These are phyloP conservation scores for Asterochloris erici DNA, from an alignment of 139 green algal genomes.

Conservation along the genomic window DNA sequence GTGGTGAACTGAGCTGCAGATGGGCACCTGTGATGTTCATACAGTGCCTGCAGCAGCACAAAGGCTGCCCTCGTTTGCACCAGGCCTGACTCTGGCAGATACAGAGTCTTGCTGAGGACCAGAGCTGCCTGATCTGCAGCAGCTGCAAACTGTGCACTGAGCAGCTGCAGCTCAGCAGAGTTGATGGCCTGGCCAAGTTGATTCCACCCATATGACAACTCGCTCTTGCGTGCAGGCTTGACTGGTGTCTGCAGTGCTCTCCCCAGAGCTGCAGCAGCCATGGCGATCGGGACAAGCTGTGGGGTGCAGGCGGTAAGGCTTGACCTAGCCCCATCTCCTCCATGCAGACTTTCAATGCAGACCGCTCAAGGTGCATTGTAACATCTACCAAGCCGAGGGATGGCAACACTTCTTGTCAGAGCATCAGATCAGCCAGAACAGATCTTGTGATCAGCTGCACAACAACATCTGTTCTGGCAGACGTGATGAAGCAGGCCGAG, in stretches of 20 bases:
- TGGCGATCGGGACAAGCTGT: neutral
- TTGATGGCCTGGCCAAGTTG: neutral
- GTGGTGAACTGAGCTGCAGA: too few species aligned
- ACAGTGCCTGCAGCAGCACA: conserved; percentile 7
- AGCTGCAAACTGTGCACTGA: neutral
- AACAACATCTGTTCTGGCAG: too few species aligned
- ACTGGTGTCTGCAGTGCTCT: neutral
- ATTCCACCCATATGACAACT: conserved; percentile 7
- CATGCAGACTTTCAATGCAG: neutral
- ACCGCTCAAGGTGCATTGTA: neutral
- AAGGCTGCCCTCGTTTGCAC: conserved; percentile 3
- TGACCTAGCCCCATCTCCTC: neutral
- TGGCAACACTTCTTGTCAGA: too few species aligned
- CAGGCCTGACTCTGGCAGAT: neutral
- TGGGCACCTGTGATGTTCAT: conserved; percentile 9
- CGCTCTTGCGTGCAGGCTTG: neutral
- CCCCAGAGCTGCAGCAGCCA: neutral
- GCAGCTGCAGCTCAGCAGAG: neutral
- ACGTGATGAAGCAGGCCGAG: too few species aligned
- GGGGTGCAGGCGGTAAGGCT: neutral
- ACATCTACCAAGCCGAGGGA: neutral
- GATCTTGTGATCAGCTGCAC: too few species aligned
- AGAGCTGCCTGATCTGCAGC: neutral
- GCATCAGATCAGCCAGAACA: too few species aligned
- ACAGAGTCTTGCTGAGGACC: neutral